These are phyloP conservation scores for Pestalotiopsis sp. DNA, from an alignment of 2,329 filamentous ascomycete genomes.

Conservation along the genomic window DNA sequence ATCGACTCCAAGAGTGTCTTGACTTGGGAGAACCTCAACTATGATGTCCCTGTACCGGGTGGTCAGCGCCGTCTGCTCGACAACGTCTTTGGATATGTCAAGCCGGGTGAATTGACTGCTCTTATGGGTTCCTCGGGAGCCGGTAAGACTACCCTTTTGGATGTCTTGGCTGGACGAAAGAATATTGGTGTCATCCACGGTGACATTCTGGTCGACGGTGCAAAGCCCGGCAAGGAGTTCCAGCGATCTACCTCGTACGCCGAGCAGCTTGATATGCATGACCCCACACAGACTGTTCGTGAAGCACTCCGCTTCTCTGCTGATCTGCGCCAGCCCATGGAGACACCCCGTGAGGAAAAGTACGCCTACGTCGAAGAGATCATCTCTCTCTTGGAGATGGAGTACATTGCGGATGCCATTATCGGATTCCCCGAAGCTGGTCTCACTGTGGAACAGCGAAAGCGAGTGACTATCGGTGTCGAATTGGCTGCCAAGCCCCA, in stretches of 20 bases:
- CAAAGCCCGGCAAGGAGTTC: constrained; percentile 61
- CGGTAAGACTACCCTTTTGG: constrained; percentile 83
- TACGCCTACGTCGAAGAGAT: constrained; percentile 65
- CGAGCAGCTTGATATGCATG: constrained; percentile 65
- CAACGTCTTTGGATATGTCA: constrained; percentile 68
- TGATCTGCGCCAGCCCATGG: constrained; percentile 58
- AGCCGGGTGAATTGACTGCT: constrained; percentile 76
- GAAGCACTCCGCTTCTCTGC: constrained; percentile 68
- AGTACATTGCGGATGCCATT: constrained; percentile 60
- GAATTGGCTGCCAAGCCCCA: constrained; percentile 84
- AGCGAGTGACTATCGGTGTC: constrained; percentile 88
- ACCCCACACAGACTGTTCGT: constrained; percentile 63
- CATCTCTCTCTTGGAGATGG: constrained; percentile 61
- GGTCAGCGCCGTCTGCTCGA: constrained; percentile 59
- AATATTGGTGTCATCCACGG: constrained; percentile 63
- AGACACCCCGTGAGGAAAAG: constrained; percentile 57
- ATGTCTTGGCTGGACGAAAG: constrained; percentile 69
- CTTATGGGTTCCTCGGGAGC: constrained; percentile 85
- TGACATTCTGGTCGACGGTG: constrained; percentile 59
- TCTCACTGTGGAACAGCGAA: constrained; percentile 66
- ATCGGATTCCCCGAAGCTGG: constrained; percentile 69
- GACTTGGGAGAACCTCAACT: constrained; percentile 86
- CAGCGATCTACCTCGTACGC: constrained; percentile 65
- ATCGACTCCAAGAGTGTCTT: constrained; percentile 69
- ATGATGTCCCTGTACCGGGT: constrained; percentile 66